Base-by-base conservation (phyloP, 345 rosid genomes). In the Ailanthus altissimus region DNA sequence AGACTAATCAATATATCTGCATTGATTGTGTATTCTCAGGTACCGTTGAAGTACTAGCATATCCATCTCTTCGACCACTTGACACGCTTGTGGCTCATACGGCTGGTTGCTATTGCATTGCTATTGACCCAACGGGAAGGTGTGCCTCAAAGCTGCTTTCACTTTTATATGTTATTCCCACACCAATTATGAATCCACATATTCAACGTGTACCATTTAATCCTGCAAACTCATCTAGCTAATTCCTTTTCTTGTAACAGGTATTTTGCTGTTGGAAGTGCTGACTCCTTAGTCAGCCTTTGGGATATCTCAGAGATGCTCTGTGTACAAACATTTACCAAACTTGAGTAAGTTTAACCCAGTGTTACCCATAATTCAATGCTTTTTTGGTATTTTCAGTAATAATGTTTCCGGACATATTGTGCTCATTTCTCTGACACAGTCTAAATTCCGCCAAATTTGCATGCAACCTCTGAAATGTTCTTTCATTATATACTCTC, bases 251-350 rank as follows among this genome's bases (percentile, higher is more conserved):
- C 11, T 56, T 57, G 47, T 59, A 18, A 59, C 90, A 93, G 98
- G 79, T 92, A 93, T 83, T 96, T 96, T 87, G 98, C 98, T 67
- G 97, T 96, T 38, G 99, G 99, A 78, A 96, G 99, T 89, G 98
- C 99, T 12, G 99, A 93, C 88, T 93, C 99, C 65, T 86, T 96
- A 59, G 99, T 96, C 81, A 93, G 98, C 88, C 98, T 96, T 70
- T 96, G 99, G 97, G 94, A 92, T 86, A 92, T 96, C 77, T 87
- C 94, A 74, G 92, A 92, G 83, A 93, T 91, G 98, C 95, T 93
- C 61, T 96, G 98, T 65, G 90, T 94, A 73, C 84, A 92, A 67
- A 94, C 97, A 25, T 94, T 94, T 78, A 88, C 91, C 13, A 94
- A 92, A 79, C 98, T 92, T 45, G 97, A 94, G 98, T 94, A 81